phyloP scores from a whole-genome alignment of 2,329 filamentous ascomycete species.

The Fusarium euwallaceae region DNA sequence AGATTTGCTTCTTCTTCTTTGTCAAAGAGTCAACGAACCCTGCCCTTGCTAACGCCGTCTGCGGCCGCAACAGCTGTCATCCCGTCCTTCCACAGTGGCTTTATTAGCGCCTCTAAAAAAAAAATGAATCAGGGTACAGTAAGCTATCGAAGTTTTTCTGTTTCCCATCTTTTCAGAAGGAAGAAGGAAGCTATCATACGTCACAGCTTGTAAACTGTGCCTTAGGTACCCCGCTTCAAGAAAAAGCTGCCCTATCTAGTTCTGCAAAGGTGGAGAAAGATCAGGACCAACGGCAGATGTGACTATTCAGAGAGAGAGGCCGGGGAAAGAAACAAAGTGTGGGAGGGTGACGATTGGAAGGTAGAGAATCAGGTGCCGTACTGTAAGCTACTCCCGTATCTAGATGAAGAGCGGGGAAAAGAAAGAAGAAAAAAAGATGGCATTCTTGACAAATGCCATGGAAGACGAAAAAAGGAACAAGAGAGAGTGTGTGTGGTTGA shows the following conservation, averaged over 20 bases:
- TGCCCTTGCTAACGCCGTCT: background rate
- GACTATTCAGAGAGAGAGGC: background rate
- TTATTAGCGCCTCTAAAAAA: background rate
- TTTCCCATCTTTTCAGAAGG: background rate
- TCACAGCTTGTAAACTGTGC: background rate
- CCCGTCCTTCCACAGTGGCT: background rate
- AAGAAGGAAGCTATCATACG: background rate
- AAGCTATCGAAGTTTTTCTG: background rate
- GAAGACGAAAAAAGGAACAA: constrained; percentile 4
- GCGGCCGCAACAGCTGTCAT: constrained; percentile 12
- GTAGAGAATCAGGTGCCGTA: background rate
- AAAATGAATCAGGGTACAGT: background rate
- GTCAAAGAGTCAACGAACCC: background rate
- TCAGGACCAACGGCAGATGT: background rate
- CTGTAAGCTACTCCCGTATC: background rate
- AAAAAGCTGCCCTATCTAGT: too few species aligned
- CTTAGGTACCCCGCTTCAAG: background rate
- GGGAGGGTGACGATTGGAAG: background rate
- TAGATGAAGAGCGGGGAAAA: background rate
- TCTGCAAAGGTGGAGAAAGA: background rate
- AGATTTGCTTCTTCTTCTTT: too few species aligned
- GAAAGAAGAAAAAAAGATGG: constrained; percentile 8
- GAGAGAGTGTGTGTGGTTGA: constrained; percentile 6
- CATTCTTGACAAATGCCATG: constrained; percentile 35
- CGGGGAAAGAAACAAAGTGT: background rate